Percentiles rank a stretch among this genome's conserved stretches.
Evolutionary conservation across 2,329 filamentous ascomycete species (phyloP).

Genomic region (Trichophyton simii): DNA sequence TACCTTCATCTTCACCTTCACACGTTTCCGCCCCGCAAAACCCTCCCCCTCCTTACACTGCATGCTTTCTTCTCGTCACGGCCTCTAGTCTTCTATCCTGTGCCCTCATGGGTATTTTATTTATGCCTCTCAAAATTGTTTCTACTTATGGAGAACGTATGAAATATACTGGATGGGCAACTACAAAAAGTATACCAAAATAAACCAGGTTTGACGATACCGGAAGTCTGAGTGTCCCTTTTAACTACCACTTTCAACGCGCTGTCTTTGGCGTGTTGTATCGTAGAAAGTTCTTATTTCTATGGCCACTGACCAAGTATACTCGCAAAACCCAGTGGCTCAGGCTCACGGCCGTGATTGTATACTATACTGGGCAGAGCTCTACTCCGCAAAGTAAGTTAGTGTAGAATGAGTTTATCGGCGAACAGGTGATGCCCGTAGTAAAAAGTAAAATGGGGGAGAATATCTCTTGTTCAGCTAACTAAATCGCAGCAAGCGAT

Average conservation of each 20-base stretch:
- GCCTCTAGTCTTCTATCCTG: background rate
- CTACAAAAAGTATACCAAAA: constrained; percentile 7
- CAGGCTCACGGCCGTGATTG: too few species aligned
- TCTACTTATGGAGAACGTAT: constrained; percentile 4
- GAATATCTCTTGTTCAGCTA: too few species aligned
- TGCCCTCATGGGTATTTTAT: constrained; percentile 2
- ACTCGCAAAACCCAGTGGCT: background rate
- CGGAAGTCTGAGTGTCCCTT: background rate
- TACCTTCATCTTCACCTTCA: background rate
- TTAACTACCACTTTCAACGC: background rate
- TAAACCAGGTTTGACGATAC: constrained; percentile 2
- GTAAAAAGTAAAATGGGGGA: too few species aligned
- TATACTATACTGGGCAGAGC: too few species aligned
- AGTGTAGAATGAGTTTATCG: too few species aligned
- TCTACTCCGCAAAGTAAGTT: too few species aligned
- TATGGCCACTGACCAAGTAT: background rate
- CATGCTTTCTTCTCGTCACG: constrained; percentile 1
- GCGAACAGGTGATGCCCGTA: too few species aligned
- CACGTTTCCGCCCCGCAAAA: background rate
- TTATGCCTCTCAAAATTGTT: constrained; percentile 4
- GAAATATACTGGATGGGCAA: constrained; percentile 7
- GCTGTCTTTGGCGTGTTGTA: background rate
- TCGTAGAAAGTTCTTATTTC: background rate
- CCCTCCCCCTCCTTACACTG: background rate
- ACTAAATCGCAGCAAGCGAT: too few species aligned